Evolutionary conservation across 2,329 filamentous ascomycete genomes (phyloP), one percentile per base, ranked within the genome.

Genomic region (Fusarium sp.): DNA sequence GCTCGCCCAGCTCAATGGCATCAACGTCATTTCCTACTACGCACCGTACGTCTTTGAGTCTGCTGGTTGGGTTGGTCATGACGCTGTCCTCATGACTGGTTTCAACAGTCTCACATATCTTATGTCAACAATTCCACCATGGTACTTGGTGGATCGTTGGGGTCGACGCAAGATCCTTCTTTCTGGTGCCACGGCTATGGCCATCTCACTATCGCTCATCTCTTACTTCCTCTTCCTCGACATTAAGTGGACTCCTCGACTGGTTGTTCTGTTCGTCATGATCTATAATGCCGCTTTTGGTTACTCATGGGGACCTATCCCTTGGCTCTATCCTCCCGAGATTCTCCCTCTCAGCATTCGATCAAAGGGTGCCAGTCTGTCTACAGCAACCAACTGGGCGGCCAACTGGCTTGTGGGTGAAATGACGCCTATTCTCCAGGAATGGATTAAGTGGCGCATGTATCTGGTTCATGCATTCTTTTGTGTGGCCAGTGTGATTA

Each of bases 21-120:
- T 99, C 85, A 99, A 99, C 83, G 96, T 99, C 80, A 99, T 99
- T 72, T 98, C 95, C 3, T 99, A 98, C 86, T 99, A 99, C 80
- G 96, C 96, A 2, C 96, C 96, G 0, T 90, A 97, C 62, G 95
- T 98, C 21, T 98, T 99, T 78, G 95, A 98, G 83, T 95, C 95
- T 66, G 96, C 96, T 41, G 95, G 96, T n/a, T 98, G 95, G 96
- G 84, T 90, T 61, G 96, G 95, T 33, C 94, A 95, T 74, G 88
- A 94, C 66, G 96, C 96, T 10, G 93, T 98, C 72, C 88, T 98
- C 69, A 98, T 98, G 96, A 97, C 96, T 11, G 96, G 96, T 62
- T 94, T 98, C 82, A 99, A 98, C 83, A 94, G 91, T 63, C 91
- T 90, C 72, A 95, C 94, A 5, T 99, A 98, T 80, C 88, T 98